Conservation (phyloP, 2,329 filamentous ascomycete genomes). For the Dactylonectria estremocensis region DNA sequence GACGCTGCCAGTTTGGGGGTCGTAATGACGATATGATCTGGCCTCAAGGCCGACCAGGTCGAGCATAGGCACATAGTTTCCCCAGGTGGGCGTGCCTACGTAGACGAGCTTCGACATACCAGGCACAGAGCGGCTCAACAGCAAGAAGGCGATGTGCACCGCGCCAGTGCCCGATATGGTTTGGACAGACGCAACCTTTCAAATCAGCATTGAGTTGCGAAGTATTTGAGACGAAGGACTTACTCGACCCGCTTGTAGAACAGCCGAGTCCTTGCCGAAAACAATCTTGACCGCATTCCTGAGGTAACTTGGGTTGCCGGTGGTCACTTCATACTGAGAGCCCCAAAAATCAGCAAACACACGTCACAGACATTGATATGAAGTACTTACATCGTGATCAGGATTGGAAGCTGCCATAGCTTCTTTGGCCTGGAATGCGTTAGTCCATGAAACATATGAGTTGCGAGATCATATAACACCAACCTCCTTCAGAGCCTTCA, state of each 20-base stretch:
- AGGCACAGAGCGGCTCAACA: constrained; percentile 46
- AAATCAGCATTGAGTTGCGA: not conserved
- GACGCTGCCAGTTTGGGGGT: constrained; percentile 42
- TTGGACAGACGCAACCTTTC: constrained; percentile 53
- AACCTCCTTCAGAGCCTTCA: constrained; percentile 45
- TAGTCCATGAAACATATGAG: not conserved
- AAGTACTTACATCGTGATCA: constrained; percentile 47
- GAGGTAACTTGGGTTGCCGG: constrained; percentile 51
- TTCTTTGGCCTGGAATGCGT: constrained; percentile 42
- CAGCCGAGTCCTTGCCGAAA: constrained; percentile 46
- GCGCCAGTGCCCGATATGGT: constrained; percentile 57
- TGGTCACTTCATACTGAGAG: constrained; percentile 53
- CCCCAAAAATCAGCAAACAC: not conserved
- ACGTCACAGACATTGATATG: not conserved
- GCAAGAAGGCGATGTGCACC: constrained; percentile 53
- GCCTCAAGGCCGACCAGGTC: constrained; percentile 49
- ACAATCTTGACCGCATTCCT: constrained; percentile 48
- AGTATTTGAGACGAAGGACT: not conserved
- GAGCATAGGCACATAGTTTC: constrained; percentile 53
- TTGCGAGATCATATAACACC: not conserved
- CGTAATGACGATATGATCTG: constrained; percentile 51
- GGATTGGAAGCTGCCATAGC: constrained; percentile 37
- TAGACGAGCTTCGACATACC: constrained; percentile 47
- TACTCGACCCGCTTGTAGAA: constrained; percentile 25
- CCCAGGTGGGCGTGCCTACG: constrained; percentile 49